Base-by-base conservation (phyloP, 345 rosid species). In the Linum trigynum region DNA sequence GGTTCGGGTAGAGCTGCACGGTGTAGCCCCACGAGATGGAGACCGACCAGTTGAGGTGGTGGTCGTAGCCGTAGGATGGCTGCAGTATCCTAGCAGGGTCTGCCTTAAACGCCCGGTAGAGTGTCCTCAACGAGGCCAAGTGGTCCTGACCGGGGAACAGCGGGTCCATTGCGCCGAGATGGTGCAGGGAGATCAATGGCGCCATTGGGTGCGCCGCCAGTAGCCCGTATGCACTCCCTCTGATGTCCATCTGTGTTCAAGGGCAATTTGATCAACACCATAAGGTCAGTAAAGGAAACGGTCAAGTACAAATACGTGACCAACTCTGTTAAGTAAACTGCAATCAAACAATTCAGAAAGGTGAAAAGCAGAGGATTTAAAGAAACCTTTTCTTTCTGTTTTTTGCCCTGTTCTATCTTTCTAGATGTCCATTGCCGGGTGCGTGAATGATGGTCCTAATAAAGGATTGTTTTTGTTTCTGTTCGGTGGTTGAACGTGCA, bases 1-100 rank as follows among this genome's bases (percentile, higher is more conserved):
- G 40, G 4, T 68, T 63, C 0, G 88, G 86, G 72, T 84, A 86
- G 2, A 92, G 69, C 69, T 83, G 95, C 66, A 92, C 63, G 7
- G 91, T 76, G 79, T 89, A 89, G 45, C 98, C 98, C 96, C 96
- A 92, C 4, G 98, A 72, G 51, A 92, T 62, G n/a, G 90, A 81
- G 51, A 89, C 62, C 0, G 95, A 81, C 96, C 98, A 86, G 57
- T 75, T 79, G 17, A 86, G 79, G 65, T 65, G 76, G 3, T 7
- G 40, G 69, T 92, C 88, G 15, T 87, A 81, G 76, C 92, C 87
- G 11, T 82, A 51, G 39, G 71, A 57, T 57, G 86, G 96, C 59
- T 92, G 98, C 36, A 89, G 85, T 59, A 80, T 84, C 59, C 96
- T 78, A 66, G 76, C 50, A 1, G 88, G 88, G 77, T 92, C 98